Base-by-base conservation (phyloP, 1,139 yeast species). In the Schwanniomyces etchellsii region DNA sequence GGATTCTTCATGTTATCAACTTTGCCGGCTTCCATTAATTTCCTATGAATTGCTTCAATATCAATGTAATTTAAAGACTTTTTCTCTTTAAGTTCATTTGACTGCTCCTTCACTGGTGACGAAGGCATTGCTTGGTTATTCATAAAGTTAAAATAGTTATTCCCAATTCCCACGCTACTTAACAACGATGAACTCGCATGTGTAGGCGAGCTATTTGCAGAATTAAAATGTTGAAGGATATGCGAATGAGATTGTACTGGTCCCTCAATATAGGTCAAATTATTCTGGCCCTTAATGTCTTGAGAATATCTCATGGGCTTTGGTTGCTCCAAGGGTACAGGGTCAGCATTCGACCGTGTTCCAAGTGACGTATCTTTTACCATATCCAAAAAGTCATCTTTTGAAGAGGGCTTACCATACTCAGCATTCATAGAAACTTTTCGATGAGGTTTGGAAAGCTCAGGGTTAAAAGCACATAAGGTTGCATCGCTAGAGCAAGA, bases 101-200 rank as follows among this genome's bases (percentile, higher is more conserved):
- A 5, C 5, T 26, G 21, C 6, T 39, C 31, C 24, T 43, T 39
- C 24, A 50, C 44, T 7, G 55, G 60, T 23, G 53, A 55, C 24
- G 49, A 48, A 28, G 45, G 39, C n/a, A 48, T 36, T 6, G 47
- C 50, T 24, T 40, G 48, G 18, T 42, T 46, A 29, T 43, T 45
- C 29, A 59, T 47, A 31, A 60, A 56, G 34, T 56, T 53, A 44
- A 60, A 60, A 37, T 55, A 59, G 31, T 55, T 50, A 34, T 54
- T 60, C 4, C 69, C 67, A 29, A 63, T 47, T 1, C 69, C 70
- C 11, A 60, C 57, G n/a, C 60, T 57, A 30, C 50, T 43, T 26
- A 55, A 39, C 5, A 54, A 40, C 5, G 45, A 41, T 9, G 38
- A 36, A 30, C 35, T 37, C n/a, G 36, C 18, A 26, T 36, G 35